These are phyloP conservation scores for Fusarium sp. DNA, from an alignment of 2,329 filamentous ascomycete species.

Conservation along the genomic window DNA sequence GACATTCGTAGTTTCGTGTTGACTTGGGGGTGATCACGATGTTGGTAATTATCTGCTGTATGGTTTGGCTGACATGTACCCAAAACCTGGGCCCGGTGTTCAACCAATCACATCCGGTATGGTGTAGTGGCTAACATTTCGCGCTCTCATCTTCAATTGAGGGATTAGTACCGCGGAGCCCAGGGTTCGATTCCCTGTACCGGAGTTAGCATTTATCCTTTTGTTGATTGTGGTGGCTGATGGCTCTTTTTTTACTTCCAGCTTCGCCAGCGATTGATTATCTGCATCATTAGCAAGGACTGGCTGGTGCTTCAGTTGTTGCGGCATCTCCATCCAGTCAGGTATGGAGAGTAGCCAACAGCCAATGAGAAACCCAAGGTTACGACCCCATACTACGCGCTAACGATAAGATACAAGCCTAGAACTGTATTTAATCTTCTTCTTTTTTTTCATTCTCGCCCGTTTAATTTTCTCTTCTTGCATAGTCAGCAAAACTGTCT, in stretches of 20 bases:
- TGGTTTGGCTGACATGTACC: accelerated
- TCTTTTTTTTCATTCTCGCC: background rate
- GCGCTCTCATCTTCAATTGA: slow-evolving; percentile 45
- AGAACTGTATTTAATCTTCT: background rate
- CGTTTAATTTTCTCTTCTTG: background rate
- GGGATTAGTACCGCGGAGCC: slow-evolving; percentile 7
- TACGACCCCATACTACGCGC: background rate
- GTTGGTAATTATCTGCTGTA: too few species aligned
- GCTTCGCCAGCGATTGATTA: too few species aligned
- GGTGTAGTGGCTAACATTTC: slow-evolving; percentile 53
- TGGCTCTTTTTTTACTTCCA: background rate
- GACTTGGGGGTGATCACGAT: too few species aligned
- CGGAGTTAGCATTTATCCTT: background rate
- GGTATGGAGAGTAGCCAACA: background rate
- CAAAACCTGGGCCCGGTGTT: accelerated
- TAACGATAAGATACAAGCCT: background rate
- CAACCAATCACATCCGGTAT: slow-evolving; percentile 44
- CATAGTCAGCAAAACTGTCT: background rate
- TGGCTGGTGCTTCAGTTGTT: background rate
- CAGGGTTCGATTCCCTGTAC: slow-evolving; percentile 14
- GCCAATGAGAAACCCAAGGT: background rate
- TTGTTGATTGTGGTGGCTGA: accelerated
- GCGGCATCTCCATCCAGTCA: too few species aligned
- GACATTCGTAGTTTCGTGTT: too few species aligned
- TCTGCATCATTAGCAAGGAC: too few species aligned